Evolutionary conservation across 768 basidiomycete genomes (phyloP).

Genomic region (Collybiopsis confluens): DNA sequence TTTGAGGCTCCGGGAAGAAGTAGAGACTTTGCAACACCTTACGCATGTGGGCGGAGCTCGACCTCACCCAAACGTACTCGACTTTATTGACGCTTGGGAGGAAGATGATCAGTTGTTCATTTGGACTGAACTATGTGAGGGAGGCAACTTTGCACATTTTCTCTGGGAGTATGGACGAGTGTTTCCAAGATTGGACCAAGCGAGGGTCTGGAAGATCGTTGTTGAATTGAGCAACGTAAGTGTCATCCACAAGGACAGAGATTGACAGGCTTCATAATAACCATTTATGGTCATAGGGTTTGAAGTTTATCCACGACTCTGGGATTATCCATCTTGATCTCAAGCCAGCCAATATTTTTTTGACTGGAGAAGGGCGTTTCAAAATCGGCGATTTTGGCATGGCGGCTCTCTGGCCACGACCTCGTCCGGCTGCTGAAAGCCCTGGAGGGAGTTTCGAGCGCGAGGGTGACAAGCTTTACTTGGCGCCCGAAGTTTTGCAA

Average conservation of each 20-base stretch:
- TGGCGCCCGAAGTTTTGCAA: slow-evolving; percentile 93
- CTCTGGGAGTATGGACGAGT: slow-evolving; percentile 85
- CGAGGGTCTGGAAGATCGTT: slow-evolving; percentile 93
- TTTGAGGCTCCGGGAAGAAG: slow-evolving; percentile 88
- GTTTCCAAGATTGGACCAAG: slow-evolving; percentile 85
- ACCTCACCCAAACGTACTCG: slow-evolving; percentile 77
- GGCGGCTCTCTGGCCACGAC: slow-evolving; percentile 89
- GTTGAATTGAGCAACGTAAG: slow-evolving; percentile 86
- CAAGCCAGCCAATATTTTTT: slow-evolving; percentile 95
- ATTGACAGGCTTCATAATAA: not conserved
- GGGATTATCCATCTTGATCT: slow-evolving; percentile 93
- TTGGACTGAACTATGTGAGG: slow-evolving; percentile 90
- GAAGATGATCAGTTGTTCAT: slow-evolving; percentile 85
- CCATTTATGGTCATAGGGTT: slow-evolving; percentile 45
- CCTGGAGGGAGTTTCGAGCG: slow-evolving; percentile 70
- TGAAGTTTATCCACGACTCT: slow-evolving; percentile 84
- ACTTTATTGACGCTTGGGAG: slow-evolving; percentile 95
- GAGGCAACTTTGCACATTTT: slow-evolving; percentile 89
- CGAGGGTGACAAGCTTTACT: slow-evolving; percentile 95
- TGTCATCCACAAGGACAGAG: slow-evolving; percentile 16
- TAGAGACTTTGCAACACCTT: slow-evolving; percentile 84
- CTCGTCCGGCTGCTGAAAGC: slow-evolving; percentile 25
- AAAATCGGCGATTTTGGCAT: slow-evolving; percentile 99
- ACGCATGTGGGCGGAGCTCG: slow-evolving; percentile 33
- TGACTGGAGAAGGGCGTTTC: slow-evolving; percentile 82